phyloP scores from a whole-genome alignment of 1,284 basidiomycete genomes.

The Melampsora larici-populina region DNA sequence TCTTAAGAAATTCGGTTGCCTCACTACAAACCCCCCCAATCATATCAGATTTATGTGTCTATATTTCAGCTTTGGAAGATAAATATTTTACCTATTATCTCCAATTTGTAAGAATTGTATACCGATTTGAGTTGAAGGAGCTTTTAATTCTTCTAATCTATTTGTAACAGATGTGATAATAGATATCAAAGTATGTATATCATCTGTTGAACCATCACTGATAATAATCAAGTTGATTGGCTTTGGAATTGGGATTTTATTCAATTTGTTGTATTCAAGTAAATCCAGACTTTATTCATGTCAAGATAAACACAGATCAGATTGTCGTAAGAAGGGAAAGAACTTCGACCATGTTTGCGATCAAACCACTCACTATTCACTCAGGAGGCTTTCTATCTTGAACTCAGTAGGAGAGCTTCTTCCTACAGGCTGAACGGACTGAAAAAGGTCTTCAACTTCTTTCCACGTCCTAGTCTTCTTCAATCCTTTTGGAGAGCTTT shows the following conservation, averaged over 20 bases:
- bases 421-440: not conserved
- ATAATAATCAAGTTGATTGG: constrained; percentile 64
- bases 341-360: not conserved
- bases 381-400: not conserved
- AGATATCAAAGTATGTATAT: constrained; percentile 54
- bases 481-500: not conserved
- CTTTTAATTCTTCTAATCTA: constrained; percentile 58
- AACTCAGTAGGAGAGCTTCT: not conserved
- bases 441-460: not conserved
- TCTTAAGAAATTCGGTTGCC: not conserved
- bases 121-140: constrained; percentile 59
- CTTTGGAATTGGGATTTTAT: constrained; percentile 56
- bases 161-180: constrained; percentile 60
- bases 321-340: too few species aligned
- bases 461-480: not conserved
- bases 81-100: not conserved
- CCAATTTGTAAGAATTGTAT: constrained; percentile 63
- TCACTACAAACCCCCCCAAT: not conserved
- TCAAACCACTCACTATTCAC: not conserved
- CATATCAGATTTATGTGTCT: not conserved
- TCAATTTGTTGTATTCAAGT: constrained; percentile 50
- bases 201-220: constrained; percentile 63
- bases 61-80: not conserved
- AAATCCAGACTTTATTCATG: not conserved
- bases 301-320: not conserved